Conservation (phyloP, 345 rosid species). For the Turritis glabra region DNA sequence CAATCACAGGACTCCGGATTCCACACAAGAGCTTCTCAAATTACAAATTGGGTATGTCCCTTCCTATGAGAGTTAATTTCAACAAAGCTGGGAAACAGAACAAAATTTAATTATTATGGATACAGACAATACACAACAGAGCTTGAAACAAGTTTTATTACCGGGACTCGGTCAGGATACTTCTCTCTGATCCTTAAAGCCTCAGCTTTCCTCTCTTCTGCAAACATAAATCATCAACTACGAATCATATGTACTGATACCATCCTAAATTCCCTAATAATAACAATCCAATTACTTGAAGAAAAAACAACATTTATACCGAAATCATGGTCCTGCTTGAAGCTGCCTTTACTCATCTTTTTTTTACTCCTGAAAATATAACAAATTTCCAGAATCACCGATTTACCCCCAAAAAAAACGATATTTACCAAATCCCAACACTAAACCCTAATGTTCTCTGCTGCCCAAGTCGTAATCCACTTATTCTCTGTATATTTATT, state of each 20-base stretch:
- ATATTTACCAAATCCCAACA: background rate
- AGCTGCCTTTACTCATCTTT: conserved; percentile 7
- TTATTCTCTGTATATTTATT: no score
- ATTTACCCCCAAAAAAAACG: background rate
- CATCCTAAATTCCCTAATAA: background rate
- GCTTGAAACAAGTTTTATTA: background rate
- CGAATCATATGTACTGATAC: background rate
- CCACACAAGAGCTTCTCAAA: background rate
- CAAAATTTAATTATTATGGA: no score
- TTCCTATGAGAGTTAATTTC: background rate
- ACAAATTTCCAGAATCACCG: background rate
- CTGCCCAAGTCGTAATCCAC: background rate
- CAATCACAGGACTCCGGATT: background rate
- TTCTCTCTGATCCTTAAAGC: conserved; percentile 15
- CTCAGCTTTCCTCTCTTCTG: conserved; percentile 23
- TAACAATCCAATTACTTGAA: background rate
- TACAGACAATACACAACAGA: background rate
- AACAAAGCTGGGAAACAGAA: background rate
- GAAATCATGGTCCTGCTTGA: conserved; percentile 21
- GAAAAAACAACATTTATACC: background rate
- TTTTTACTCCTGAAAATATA: background rate
- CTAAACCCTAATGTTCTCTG: background rate
- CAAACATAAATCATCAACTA: background rate
- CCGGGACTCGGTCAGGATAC: conserved; percentile 27
- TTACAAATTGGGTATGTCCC: background rate